Evolutionary conservation across 2,329 filamentous ascomycete genomes (phyloP).

Genomic region (Beauveria medogensis): DNA sequence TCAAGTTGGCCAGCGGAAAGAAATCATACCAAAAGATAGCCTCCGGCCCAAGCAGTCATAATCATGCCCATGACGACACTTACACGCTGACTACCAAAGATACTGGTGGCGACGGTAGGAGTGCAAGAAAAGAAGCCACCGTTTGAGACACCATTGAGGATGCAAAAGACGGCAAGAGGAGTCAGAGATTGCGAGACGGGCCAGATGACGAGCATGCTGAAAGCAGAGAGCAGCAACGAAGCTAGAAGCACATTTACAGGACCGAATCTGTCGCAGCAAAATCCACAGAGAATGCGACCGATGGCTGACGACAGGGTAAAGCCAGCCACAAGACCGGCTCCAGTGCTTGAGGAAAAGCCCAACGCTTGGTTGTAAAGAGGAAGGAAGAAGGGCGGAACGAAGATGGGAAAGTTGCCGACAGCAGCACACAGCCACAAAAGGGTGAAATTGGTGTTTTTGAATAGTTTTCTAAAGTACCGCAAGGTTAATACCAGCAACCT

Average conservation of each 20-base stretch:
- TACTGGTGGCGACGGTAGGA: conserved; percentile 52
- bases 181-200: conserved; percentile 46
- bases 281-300: conserved; percentile 46
- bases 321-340: conserved; percentile 49
- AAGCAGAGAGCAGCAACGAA: conserved; percentile 41
- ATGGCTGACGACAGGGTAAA: conserved; percentile 55
- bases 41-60: conserved; percentile 51
- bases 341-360: conserved; percentile 41
- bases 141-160: conserved; percentile 53
- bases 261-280: conserved; percentile 45
- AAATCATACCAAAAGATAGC: conserved; percentile 47
- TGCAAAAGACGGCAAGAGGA: conserved; percentile 48
- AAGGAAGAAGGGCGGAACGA: conserved; percentile 54
- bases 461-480: conserved; percentile 34
- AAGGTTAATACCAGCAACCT: neutral
- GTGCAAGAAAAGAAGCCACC: conserved; percentile 57
- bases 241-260: conserved; percentile 48
- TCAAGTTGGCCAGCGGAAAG: no score
- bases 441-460: conserved; percentile 42
- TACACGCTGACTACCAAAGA: conserved; percentile 48
- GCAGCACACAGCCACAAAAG: conserved; percentile 46
- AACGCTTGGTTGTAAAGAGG: conserved; percentile 48
- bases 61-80: conserved; percentile 54
- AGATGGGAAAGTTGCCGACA: conserved; percentile 50
- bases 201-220: conserved; percentile 55